Conservation (phyloP, 495 filamentous ascomycete genomes). For the Aspergillus bridgeri region DNA sequence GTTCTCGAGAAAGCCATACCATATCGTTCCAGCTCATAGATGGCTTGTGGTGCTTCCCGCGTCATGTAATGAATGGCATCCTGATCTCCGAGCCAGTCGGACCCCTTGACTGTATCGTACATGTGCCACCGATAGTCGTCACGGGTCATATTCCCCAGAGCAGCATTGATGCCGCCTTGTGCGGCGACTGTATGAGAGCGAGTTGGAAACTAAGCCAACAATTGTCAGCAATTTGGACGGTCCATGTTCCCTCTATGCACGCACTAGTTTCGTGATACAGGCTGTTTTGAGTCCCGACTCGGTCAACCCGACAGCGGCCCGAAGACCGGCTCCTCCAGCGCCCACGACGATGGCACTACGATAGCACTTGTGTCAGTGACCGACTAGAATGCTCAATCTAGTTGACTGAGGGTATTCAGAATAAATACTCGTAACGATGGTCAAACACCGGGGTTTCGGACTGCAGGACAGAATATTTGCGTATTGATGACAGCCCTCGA, state of each 20-base stretch:
- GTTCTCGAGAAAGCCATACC: conserved; percentile 97
- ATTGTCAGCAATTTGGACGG: background rate
- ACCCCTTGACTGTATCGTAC: conserved; percentile 99
- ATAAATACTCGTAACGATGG: background rate
- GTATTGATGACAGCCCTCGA: background rate
- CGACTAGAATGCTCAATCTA: background rate
- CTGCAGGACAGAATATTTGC: background rate
- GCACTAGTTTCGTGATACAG: conserved; percentile 84
- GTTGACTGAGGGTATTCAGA: background rate
- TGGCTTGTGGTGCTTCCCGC: conserved; percentile 82
- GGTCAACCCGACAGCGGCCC: conserved; percentile 92
- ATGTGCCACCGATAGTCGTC: conserved; percentile 99
- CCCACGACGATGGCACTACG: conserved; percentile 80
- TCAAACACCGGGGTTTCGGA: background rate
- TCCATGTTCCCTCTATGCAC: background rate
- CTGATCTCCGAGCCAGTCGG: conserved; percentile 97
- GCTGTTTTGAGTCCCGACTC: conserved; percentile 98
- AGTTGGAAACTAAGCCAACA: conserved; percentile 64
- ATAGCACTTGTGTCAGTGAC: background rate
- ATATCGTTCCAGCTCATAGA: conserved; percentile 95
- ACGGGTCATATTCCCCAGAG: conserved; percentile 86
- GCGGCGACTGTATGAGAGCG: conserved; percentile 96
- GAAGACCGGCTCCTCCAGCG: conserved; percentile 89
- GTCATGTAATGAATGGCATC: conserved; percentile 99
- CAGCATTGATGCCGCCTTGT: conserved; percentile 67